Conservation (phyloP, 2,329 filamentous ascomycete genomes). For the Aspergillus sp. region DNA sequence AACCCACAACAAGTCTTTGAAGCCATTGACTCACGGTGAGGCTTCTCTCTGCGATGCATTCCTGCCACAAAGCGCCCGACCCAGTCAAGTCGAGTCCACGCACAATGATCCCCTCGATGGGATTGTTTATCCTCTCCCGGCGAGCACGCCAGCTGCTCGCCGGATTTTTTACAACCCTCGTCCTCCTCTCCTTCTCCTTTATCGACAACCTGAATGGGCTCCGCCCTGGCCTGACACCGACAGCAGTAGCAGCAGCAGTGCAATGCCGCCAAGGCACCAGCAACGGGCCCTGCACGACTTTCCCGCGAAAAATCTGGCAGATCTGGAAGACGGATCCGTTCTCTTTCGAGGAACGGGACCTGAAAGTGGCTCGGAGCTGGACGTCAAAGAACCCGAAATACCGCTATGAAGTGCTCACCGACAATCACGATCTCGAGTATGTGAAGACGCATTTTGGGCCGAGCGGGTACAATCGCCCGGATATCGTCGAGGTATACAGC, state of each 20-base stretch:
- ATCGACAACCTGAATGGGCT: constrained; percentile 1
- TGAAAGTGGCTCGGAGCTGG: constrained; percentile 67
- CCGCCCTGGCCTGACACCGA: background rate
- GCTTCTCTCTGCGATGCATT: background rate
- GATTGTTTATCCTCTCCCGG: background rate
- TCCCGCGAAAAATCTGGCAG: constrained; percentile 75
- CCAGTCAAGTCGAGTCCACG: background rate
- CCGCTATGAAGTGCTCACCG: constrained; percentile 71
- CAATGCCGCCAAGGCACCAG: background rate
- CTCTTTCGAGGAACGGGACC: constrained; percentile 67
- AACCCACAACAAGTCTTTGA: background rate
- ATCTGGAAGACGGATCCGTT: constrained; percentile 74
- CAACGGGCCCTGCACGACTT: constrained; percentile 35
- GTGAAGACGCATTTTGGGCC: constrained; percentile 71
- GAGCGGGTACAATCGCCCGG: constrained; percentile 66
- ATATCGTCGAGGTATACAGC: constrained; percentile 67
- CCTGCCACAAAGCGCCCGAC: background rate
- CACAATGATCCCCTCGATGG: background rate
- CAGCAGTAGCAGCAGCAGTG: background rate
- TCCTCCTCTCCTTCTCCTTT: constrained; percentile 7
- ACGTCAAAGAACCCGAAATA: constrained; percentile 67
- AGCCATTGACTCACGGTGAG: background rate
- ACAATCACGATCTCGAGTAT: constrained; percentile 69
- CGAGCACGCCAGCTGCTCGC: background rate
- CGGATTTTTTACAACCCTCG: background rate